phyloP scores from a whole-genome alignment of 495 filamentous ascomycete genomes.

The Penicillium dipodomyicola region DNA sequence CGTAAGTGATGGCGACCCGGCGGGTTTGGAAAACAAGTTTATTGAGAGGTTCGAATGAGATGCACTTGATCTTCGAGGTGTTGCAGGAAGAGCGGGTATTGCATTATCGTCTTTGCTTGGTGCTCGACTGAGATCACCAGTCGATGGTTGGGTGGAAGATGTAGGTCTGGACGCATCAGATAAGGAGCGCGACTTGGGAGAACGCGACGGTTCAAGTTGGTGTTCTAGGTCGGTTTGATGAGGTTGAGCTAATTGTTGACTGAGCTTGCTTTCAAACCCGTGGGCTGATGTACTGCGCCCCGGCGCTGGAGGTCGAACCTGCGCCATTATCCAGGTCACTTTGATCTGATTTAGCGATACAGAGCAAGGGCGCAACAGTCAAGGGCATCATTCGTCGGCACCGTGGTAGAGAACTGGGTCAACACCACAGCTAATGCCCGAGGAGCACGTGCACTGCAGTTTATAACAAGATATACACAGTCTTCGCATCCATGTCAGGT shows the following conservation, averaged over 20 bases:
- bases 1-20: slow-evolving; percentile 53
- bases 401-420: slow-evolving; percentile 1
- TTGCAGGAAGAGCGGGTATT: slow-evolving; percentile 57
- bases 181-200: slow-evolving; percentile 44
- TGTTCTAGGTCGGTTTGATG: slow-evolving; percentile 20
- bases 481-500: neutral
- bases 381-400: slow-evolving; percentile 6
- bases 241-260: slow-evolving; percentile 39
- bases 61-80: slow-evolving; percentile 63
- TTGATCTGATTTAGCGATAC: slow-evolving; percentile 4
- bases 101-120: slow-evolving; percentile 78
- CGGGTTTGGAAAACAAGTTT: slow-evolving; percentile 63
- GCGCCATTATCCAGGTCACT: slow-evolving; percentile 24
- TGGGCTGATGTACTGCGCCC: slow-evolving; percentile 24
- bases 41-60: slow-evolving; percentile 63
- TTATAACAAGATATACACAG: neutral
- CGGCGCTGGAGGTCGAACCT: slow-evolving; percentile 24
- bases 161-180: slow-evolving; percentile 44
- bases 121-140: slow-evolving; percentile 30
- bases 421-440: neutral
- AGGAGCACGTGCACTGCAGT: neutral
- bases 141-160: slow-evolving; percentile 26
- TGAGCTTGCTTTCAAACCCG: slow-evolving; percentile 42
- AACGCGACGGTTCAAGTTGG: slow-evolving; percentile 21
- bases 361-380: neutral